Conservation (phyloP, 805 yeast species). For the Candida xyloterini region DNA sequence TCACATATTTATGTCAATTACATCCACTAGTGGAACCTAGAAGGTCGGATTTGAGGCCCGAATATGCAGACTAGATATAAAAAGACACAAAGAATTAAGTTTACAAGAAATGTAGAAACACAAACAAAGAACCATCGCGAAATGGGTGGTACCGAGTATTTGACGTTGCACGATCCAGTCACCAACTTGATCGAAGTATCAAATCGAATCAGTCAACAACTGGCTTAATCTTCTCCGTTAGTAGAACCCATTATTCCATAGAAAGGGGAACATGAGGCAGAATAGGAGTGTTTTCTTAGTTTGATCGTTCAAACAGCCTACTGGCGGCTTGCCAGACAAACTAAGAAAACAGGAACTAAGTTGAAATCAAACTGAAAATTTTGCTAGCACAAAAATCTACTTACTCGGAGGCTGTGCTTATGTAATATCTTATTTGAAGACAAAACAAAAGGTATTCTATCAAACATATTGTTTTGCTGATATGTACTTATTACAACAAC, state of each 20-base stretch:
- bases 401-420: not conserved
- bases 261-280: slow-evolving; percentile 30
- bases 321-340: slow-evolving; percentile 4
- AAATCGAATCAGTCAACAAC: slow-evolving; percentile 18
- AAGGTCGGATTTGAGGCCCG: slow-evolving; percentile 87
- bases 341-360: not conserved
- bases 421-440: not conserved
- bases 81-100: not conserved
- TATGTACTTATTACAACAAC: not conserved
- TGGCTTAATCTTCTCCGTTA: slow-evolving; percentile 33
- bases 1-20: slow-evolving; percentile 80
- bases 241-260: slow-evolving; percentile 33
- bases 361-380: not conserved
- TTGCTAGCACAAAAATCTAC: not conserved
- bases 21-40: slow-evolving; percentile 92
- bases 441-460: slow-evolving; percentile 4
- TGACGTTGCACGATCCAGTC: slow-evolving; percentile 26
- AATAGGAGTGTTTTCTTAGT: slow-evolving; percentile 25
- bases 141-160: slow-evolving; percentile 5
- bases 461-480: not conserved
- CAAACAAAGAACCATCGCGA: slow-evolving; percentile 7
- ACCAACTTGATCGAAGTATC: slow-evolving; percentile 27
- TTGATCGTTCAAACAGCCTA: slow-evolving; percentile 2
- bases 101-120: slow-evolving; percentile 7
- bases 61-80: slow-evolving; percentile 41